These are phyloP conservation scores for Penicillium steckii DNA, from an alignment of 495 filamentous ascomycete genomes.

Conservation along the genomic window DNA sequence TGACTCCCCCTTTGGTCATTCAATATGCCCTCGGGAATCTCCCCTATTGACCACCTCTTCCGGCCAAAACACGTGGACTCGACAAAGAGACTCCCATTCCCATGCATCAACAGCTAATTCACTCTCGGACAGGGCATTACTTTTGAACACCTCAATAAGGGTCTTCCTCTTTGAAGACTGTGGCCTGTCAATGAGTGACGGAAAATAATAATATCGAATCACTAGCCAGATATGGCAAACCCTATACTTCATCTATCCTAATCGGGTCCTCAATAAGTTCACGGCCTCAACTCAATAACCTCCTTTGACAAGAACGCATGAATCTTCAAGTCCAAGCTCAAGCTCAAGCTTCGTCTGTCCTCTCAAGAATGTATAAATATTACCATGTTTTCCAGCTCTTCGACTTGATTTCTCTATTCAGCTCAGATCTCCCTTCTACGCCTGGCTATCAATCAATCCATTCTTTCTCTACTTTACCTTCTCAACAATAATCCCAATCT, in stretches of 20 bases:
- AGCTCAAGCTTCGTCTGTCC: too few species aligned
- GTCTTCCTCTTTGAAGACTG: background rate
- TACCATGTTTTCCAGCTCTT: slow-evolving; percentile 2
- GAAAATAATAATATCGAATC: too few species aligned
- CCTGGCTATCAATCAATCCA: slow-evolving; percentile 2
- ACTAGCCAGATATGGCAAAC: background rate
- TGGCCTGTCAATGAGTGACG: too few species aligned
- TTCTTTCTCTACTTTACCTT: slow-evolving; percentile 5
- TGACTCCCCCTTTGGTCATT: slow-evolving; percentile 3
- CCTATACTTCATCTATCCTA: background rate
- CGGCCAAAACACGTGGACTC: background rate
- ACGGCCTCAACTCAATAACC: too few species aligned
- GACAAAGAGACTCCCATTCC: background rate
- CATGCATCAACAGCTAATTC: too few species aligned
- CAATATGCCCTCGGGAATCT: background rate
- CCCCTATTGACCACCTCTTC: background rate
- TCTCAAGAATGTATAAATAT: background rate
- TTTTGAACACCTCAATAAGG: background rate
- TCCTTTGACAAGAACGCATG: too few species aligned
- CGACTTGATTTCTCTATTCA: slow-evolving; percentile 13
- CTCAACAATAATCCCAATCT: too few species aligned
- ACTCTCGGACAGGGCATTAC: background rate
- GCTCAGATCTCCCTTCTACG: slow-evolving; percentile 5
- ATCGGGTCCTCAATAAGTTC: background rate
- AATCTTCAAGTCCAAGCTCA: too few species aligned